Percentiles rank a stretch among this genome's conserved stretches.
phyloP scores from a whole-genome alignment of 164 flowering plant genomes.

The grape (Vitis vinifera) region ASM3070453v1 NC_081822.1:6443501-6444000 shows the following conservation, averaged over 20 bases:
- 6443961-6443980: too few species aligned
- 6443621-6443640: constrained; percentile 69
- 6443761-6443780: constrained; percentile 60
- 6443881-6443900: too few species aligned
- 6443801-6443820: background rate
- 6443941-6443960: too few species aligned
- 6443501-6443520: constrained; percentile 69
- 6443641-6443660: constrained; percentile 85
- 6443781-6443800: constrained; percentile 1
- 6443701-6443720: constrained; percentile 53
- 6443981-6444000: too few species aligned
- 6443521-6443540: constrained; percentile 34
- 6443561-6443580: constrained; percentile 58
- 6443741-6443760: constrained; percentile 73
- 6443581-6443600: constrained; percentile 76
- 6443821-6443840: background rate
- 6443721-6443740: constrained; percentile 74
- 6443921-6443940: too few species aligned
- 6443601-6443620: constrained; percentile 80
- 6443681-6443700: constrained; percentile 49
- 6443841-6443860: background rate
- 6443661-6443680: constrained; percentile 79
- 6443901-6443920: too few species aligned
- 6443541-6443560: constrained; percentile 44
- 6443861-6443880: too few species aligned